Evolutionary conservation across 805 yeast genomes (phyloP).

Genomic region (Saturnispora dispora): DNA sequence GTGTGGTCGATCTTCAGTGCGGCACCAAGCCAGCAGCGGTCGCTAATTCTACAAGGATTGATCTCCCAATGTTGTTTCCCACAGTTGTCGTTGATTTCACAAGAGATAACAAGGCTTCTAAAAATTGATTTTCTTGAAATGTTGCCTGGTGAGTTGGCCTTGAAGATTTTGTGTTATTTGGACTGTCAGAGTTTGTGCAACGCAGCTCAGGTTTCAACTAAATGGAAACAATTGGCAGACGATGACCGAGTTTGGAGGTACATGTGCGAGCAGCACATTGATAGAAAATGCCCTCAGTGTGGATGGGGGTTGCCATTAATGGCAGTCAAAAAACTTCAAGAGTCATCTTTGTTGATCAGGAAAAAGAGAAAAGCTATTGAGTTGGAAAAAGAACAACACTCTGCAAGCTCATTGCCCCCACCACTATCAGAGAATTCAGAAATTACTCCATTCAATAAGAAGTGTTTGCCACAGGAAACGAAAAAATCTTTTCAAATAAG

Average conservation of each 20-base stretch:
- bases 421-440: slow-evolving; percentile 16
- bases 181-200: slow-evolving; percentile 91
- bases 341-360: slow-evolving; percentile 13
- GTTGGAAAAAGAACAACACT: slow-evolving; percentile 14
- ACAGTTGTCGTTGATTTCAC: slow-evolving; percentile 76
- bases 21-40: slow-evolving; percentile 61
- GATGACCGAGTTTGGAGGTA: slow-evolving; percentile 98
- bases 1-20: slow-evolving; percentile 80
- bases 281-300: slow-evolving; percentile 93
- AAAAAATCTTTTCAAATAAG: slow-evolving; percentile 14
- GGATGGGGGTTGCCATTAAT: slow-evolving; percentile 98
- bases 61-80: slow-evolving; percentile 91
- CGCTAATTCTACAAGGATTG: slow-evolving; percentile 72
- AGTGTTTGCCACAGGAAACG: not conserved
- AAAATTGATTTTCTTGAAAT: slow-evolving; percentile 83
- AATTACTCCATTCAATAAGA: not conserved
- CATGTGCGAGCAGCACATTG: slow-evolving; percentile 97
- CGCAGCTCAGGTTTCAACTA: slow-evolving; percentile 85
- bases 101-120: slow-evolving; percentile 69
- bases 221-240: slow-evolving; percentile 86
- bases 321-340: slow-evolving; percentile 62
- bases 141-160: slow-evolving; percentile 76
- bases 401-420: slow-evolving; percentile 18
- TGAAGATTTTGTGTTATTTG: slow-evolving; percentile 77
- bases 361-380: slow-evolving; percentile 21